phyloP scores from a whole-genome alignment of 208 protist genomes.

The Porcisia hertigi region DNA sequence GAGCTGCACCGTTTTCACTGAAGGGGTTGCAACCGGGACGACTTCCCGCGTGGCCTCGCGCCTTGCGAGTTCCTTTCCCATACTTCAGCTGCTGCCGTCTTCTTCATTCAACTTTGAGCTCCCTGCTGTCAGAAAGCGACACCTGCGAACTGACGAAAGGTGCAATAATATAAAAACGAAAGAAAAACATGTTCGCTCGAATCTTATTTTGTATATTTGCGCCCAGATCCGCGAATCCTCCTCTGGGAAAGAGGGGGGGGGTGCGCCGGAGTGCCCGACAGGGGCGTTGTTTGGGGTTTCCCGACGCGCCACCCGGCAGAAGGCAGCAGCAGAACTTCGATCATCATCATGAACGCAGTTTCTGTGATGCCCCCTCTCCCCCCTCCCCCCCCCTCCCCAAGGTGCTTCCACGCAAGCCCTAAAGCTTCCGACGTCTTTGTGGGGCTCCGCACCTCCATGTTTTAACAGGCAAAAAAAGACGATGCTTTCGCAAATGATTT shows the following conservation, averaged over 20 bases:
- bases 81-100: not conserved
- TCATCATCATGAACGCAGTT: no score
- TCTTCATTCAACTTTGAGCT: not conserved
- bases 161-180: no score
- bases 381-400: no score
- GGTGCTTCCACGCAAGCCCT: not conserved
- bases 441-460: not conserved
- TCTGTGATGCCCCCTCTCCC: no score
- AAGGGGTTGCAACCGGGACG: constrained; percentile 18
- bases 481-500: constrained; percentile 16
- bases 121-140: not conserved
- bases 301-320: no score
- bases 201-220: no score
- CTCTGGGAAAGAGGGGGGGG: no score
- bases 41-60: constrained; percentile 12
- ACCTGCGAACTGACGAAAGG: not conserved
- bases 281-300: no score
- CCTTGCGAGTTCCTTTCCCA: not conserved
- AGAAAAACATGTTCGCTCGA: not conserved
- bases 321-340: no score
- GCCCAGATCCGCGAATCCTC: no score
- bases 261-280: no score
- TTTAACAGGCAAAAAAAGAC: constrained; percentile 1
- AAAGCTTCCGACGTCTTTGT: not conserved
- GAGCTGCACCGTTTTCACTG: constrained; percentile 11